phyloP scores from a whole-genome alignment of 257 asterid genomes.

The Voacanga thouarsii region DNA sequence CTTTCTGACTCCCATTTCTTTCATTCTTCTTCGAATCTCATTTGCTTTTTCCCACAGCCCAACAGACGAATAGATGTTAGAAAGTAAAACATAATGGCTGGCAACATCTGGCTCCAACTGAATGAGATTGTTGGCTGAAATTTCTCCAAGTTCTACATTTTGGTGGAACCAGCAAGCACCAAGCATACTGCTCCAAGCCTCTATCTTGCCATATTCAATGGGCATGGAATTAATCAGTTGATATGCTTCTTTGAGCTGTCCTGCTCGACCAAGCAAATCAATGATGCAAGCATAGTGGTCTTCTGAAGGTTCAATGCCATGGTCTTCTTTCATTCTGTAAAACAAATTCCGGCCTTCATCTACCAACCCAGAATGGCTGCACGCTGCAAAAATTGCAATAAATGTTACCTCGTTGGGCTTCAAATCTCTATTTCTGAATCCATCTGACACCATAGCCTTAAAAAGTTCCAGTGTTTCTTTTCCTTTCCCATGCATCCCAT shows the following conservation, averaged over 20 bases:
- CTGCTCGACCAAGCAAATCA: constrained; percentile 89
- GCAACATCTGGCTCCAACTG: constrained; percentile 69
- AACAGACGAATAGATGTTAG: constrained; percentile 70
- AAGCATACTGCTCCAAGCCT: constrained; percentile 84
- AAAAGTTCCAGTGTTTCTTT: constrained; percentile 56
- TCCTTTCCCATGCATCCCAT: constrained; percentile 92
- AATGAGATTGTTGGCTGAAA: constrained; percentile 60
- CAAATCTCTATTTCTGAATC: constrained; percentile 36
- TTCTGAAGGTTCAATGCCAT: constrained; percentile 53
- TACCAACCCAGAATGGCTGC: constrained; percentile 85
- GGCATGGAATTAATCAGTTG: constrained; percentile 55
- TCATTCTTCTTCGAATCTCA: constrained; percentile 64
- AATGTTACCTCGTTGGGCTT: constrained; percentile 72
- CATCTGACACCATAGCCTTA: constrained; percentile 38
- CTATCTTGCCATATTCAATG: constrained; percentile 37
- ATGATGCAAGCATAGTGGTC: constrained; percentile 84
- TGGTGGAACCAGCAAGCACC: constrained; percentile 75
- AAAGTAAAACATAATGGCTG: constrained; percentile 74
- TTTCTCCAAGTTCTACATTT: constrained; percentile 70
- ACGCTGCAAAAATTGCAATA: constrained; percentile 69
- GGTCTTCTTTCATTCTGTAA: constrained; percentile 48
- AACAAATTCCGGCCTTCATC: constrained; percentile 64
- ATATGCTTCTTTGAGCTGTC: constrained; percentile 64
- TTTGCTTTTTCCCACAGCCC: constrained; percentile 73
- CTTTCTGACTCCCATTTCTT: constrained; percentile 58